These are phyloP conservation scores for Xerocomellus dryophilus DNA, from an alignment of 768 basidiomycete species.

Conservation along the genomic window DNA sequence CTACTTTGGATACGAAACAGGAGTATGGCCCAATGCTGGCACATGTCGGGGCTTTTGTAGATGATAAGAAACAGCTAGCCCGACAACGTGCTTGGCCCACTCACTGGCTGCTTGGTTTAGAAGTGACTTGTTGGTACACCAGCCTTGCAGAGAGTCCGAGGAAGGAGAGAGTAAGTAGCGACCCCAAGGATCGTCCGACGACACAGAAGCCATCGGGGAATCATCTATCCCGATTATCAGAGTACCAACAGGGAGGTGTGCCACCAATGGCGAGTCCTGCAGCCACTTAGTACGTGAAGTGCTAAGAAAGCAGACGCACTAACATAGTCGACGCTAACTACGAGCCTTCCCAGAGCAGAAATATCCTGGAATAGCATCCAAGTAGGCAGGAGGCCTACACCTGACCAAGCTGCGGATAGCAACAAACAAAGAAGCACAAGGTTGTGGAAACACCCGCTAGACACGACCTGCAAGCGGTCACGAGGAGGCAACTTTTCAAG, in stretches of 20 bases:
- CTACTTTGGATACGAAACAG: constrained; percentile 44
- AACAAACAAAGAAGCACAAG: constrained; percentile 55
- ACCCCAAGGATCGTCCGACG: constrained; percentile 43
- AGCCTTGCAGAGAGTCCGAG: constrained; percentile 40
- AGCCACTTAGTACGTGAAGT: constrained; percentile 4
- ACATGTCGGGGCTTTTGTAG: constrained; percentile 10
- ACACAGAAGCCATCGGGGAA: constrained; percentile 35
- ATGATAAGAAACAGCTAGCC: neutral
- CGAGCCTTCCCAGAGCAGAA: constrained; percentile 48
- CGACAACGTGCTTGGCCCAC: neutral
- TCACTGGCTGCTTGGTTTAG: constrained; percentile 25
- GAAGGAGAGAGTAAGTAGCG: constrained; percentile 37
- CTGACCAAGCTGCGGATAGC: constrained; percentile 33
- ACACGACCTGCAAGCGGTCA: constrained; percentile 56
- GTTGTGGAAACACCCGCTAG: constrained; percentile 81
- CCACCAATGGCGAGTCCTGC: constrained; percentile 61
- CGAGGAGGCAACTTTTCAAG: constrained; percentile 37
- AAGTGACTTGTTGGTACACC: constrained; percentile 52
- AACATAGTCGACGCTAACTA: constrained; percentile 54
- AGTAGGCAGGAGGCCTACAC: constrained; percentile 28
- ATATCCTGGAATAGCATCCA: constrained; percentile 51
- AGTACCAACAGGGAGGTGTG: constrained; percentile 53
- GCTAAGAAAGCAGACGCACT: constrained; percentile 21
- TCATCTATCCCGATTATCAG: constrained; percentile 71
- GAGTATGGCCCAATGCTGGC: constrained; percentile 16